phyloP scores from a whole-genome alignment of 1,139 yeast species.

The Saccharomyces hybrid region DNA sequence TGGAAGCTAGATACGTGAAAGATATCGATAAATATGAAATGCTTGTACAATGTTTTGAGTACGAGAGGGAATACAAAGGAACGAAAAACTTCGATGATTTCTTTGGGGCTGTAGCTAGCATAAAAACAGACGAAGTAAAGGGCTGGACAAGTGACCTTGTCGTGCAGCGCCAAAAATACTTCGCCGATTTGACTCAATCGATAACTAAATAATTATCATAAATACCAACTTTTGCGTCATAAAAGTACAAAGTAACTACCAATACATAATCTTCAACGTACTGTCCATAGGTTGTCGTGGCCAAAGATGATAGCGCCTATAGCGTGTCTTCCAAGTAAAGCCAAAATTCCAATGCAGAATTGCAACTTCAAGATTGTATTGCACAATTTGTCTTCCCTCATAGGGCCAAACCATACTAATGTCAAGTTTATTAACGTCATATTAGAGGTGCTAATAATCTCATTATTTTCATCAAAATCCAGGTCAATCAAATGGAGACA shows the following conservation, averaged over 20 bases:
- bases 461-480: constrained; percentile 24
- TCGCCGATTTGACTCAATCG: constrained; percentile 3
- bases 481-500: constrained; percentile 42
- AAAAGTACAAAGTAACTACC: background rate
- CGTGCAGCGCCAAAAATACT: constrained; percentile 43
- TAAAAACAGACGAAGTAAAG: constrained; percentile 66
- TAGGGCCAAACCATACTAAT: constrained; percentile 82
- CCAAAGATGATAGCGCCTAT: constrained; percentile 85
- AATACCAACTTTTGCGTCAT: background rate
- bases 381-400: constrained; percentile 75
- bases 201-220: constrained; percentile 1
- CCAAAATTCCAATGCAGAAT: constrained; percentile 53
- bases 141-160: constrained; percentile 63
- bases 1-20: constrained; percentile 85
- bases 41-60: constrained; percentile 84
- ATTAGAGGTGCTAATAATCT: constrained; percentile 50
- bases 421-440: constrained; percentile 79
- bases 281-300: constrained; percentile 59
- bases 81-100: constrained; percentile 59
- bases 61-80: constrained; percentile 58
- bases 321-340: constrained; percentile 71
- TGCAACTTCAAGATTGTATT: constrained; percentile 51
- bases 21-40: constrained; percentile 93
- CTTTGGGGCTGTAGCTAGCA: constrained; percentile 50
- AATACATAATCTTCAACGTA: constrained; percentile 9